Evolutionary conservation across 768 basidiomycete genomes (phyloP), one percentile per base, ranked within the genome.

Genomic region (Dendrothele bispora): DNA sequence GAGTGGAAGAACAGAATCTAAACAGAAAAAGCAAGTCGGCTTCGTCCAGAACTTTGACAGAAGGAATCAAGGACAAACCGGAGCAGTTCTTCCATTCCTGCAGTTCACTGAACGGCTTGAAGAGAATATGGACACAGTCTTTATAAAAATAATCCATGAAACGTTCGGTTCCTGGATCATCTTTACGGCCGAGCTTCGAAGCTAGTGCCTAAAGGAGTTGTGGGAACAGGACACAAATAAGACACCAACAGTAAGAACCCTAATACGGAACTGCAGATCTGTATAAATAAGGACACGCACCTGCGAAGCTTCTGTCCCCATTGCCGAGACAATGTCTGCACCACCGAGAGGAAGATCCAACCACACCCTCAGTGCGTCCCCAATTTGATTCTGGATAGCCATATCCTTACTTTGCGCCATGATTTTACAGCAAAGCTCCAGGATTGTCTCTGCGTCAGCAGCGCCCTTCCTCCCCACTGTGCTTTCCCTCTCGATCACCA

Each of bases 141-240:
- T 92, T 91, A 71, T 98, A 98, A 66, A 98, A 95, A 63, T 92
- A 91, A 30, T 94, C 88, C 60, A 95, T 73, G 73, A 94, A 99
- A 48, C 83, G 80, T 64, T 98, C 97, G 1, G 86, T 86, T 28
- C 82, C 79, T 5, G 88, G 86, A 44, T 92, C 90, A 54, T 95
- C 94, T 64, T 88, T 92, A 45, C 85, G 82, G 35, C 37, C 20
- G 41, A 51, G 32, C 18, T 51, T 51, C 29, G 43, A 41, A 30
- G 49, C 49, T 22, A 47, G 24, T 39, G 46, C 46, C 46, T 47
- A 15, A 27, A 17, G 26, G 15, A 3, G 39, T 32, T 18, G 20
- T 17, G 28, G 10, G 18, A 20, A 39, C 15, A 30, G 22, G 4
- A 29, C 18, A 21, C 20, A 15, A 17, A 28, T n/a, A 17, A 22